Evolutionary conservation across 352 stramenopile genomes (phyloP), one percentile per base, ranked within the genome.

Genomic region (Phytophthora rubi): DNA sequence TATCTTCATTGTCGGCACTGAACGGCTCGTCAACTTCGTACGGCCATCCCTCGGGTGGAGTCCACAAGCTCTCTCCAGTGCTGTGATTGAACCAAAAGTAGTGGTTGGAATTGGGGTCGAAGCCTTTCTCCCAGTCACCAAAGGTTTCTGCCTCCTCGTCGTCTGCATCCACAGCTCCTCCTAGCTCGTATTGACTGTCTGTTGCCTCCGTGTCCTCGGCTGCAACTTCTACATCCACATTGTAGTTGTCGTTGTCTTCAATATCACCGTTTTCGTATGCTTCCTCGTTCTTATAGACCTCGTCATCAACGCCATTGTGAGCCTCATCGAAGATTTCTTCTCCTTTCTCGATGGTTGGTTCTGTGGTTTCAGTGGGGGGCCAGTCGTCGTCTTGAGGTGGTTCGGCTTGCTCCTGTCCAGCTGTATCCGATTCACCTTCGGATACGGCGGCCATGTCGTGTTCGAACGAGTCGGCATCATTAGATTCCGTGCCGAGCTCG

Each of bases 11-110:
- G 6, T 80, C 85, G 4, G 69, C 59, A 62, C 89, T 81, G 26
- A 91, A 93, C 3, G 83, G 80, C 13, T 82, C 79, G 55, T 92
- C 88, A 15, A 94, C 54, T 57, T 86, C 77, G 59, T 82, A 87
- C 30, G 88, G 86, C 88, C 89, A 96, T 26, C 83, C 83, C 23
- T 94, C 86, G 0, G 88, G 87, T 16, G 85, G 72, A 13, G 80
- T 91, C 87, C 88, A 97, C 26, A 86, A 85, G 33, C 88, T 94
- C 61, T 94, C 88, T 13, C 81, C 86, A 2, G 84, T 92, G 4
- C 55, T 77, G 61, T 95, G 84, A 69, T 97, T 96, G 76, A 95
- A 97, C 89, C 89, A 97, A 55, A 94, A 97, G 67, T 94, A 92
- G 66, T 96, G 88, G 26, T 94, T 93, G 4, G 85, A 86, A 55